phyloP scores from a whole-genome alignment of 352 stramenopile genomes.

The Phytophthora hybrid region DNA sequence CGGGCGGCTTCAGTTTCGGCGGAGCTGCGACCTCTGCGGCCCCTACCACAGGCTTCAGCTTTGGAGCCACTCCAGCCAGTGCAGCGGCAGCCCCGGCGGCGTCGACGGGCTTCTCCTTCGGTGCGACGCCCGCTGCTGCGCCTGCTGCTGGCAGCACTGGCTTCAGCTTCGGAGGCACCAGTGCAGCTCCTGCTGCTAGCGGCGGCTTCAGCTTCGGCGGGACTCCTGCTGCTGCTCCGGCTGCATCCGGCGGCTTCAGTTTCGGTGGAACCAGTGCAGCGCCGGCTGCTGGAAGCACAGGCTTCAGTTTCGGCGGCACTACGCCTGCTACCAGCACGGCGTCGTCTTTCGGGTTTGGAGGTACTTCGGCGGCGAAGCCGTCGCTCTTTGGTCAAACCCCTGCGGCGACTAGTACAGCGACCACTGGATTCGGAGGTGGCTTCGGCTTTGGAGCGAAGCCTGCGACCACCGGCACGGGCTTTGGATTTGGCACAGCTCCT shows the following conservation, averaged over 20 bases:
- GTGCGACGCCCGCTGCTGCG: conserved; percentile 36
- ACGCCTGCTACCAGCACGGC: conserved; percentile 32
- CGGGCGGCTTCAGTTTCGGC: conserved; percentile 42
- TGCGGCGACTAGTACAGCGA: conserved; percentile 32
- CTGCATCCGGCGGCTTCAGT: conserved; percentile 37
- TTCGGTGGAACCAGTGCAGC: conserved; percentile 35
- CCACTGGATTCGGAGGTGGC: conserved; percentile 15
- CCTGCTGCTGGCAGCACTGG: conserved; percentile 37
- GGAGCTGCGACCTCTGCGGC: conserved; percentile 28
- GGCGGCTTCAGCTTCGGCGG: conserved; percentile 39
- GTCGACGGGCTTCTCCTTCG: conserved; percentile 65
- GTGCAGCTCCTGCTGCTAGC: conserved; percentile 35
- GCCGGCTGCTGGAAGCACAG: conserved; percentile 25
- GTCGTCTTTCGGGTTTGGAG: conserved; percentile 48
- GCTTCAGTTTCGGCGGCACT: conserved; percentile 56
- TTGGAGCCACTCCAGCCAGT: conserved; percentile 32
- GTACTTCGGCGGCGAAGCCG: conserved; percentile 47
- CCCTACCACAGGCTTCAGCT: conserved; percentile 46
- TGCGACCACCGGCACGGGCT: conserved; percentile 26
- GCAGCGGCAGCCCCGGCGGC: conserved; percentile 24
- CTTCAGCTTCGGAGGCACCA: conserved; percentile 51
- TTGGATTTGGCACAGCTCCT: conserved; percentile 36
- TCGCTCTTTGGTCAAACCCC: conserved; percentile 60
- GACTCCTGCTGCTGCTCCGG: conserved; percentile 19
- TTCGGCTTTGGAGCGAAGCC: conserved; percentile 45